Conservation (phyloP, 768 basidiomycete species). For the Suillus bovinus region DNA sequence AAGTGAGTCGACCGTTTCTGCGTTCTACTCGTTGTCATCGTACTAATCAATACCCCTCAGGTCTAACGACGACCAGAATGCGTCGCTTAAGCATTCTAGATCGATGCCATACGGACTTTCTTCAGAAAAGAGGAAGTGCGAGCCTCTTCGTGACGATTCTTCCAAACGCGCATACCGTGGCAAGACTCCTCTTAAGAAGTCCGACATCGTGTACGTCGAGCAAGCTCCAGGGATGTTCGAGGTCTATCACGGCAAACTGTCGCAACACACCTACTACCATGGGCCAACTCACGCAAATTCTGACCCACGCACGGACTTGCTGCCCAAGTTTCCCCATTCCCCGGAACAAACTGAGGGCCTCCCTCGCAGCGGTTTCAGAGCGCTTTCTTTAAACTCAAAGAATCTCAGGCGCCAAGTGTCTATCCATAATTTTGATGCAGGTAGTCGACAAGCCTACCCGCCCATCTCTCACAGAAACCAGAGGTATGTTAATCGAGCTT, state of each 20-base stretch:
- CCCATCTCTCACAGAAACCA: not conserved
- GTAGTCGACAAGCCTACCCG: too few relatives aligned
- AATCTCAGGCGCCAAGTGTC: too few relatives aligned
- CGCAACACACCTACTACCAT: not conserved
- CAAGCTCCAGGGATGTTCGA: slow-evolving; percentile 6
- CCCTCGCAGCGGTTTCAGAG: too few relatives aligned
- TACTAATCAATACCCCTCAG: too few relatives aligned
- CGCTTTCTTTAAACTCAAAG: too few relatives aligned
- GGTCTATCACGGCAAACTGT: not conserved
- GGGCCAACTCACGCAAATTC: not conserved
- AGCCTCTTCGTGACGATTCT: not conserved
- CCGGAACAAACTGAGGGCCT: slow-evolving; percentile 12
- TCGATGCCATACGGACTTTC: slow-evolving; percentile 14
- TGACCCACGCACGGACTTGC: slow-evolving; percentile 4
- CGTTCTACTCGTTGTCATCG: too few relatives aligned
- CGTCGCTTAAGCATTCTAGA: slow-evolving; percentile 13
- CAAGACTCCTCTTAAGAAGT: slow-evolving; percentile 14
- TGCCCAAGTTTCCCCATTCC: slow-evolving; percentile 11
- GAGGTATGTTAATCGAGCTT: too few relatives aligned
- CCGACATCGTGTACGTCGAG: slow-evolving; percentile 12
- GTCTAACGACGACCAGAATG: too few relatives aligned
- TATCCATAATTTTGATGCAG: too few relatives aligned
- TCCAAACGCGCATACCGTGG: slow-evolving; percentile 12
- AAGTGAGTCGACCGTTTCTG: too few relatives aligned
- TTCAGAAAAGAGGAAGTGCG: slow-evolving; percentile 5